Evolutionary conservation across 306 rosid genomes (phyloP).

Genomic region (Ormosia semicastrata): DNA sequence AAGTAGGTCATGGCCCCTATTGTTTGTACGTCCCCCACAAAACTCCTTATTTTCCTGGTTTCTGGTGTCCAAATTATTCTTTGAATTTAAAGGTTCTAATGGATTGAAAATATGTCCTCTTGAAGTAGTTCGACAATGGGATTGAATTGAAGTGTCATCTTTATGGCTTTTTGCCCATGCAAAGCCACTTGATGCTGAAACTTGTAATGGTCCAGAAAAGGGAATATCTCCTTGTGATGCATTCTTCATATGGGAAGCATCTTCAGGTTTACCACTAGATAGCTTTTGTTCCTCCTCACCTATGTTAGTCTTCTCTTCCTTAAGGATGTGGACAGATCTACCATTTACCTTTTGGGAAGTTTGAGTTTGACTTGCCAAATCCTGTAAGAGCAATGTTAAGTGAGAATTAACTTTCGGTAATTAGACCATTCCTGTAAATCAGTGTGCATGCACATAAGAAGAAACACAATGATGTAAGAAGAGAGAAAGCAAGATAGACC

Average conservation of each 20-base stretch:
- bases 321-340: constrained; percentile 41
- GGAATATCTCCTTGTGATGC: constrained; percentile 95
- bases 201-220: constrained; percentile 81
- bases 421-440: background rate
- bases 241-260: constrained; percentile 69
- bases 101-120: constrained; percentile 65
- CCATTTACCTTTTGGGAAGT: constrained; percentile 43
- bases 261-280: constrained; percentile 55
- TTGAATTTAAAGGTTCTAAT: constrained; percentile 51
- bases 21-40: constrained; percentile 33
- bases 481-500: constrained; percentile 46
- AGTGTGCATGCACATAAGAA: background rate
- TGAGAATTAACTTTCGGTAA: constrained; percentile 19
- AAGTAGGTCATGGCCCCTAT: constrained; percentile 50
- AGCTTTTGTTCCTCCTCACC: constrained; percentile 45
- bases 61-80: constrained; percentile 50
- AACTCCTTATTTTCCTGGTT: constrained; percentile 57
- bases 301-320: constrained; percentile 39
- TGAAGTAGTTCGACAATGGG: constrained; percentile 67
- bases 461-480: constrained; percentile 7
- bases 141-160: constrained; percentile 58
- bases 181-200: constrained; percentile 89
- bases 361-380: constrained; percentile 42
- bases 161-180: constrained; percentile 88
- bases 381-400: constrained; percentile 48